Evolutionary conservation across 2,329 filamentous ascomycete genomes (phyloP), one percentile per base, ranked within the genome.

Genomic region (Allantophomopsis cytisporea): DNA sequence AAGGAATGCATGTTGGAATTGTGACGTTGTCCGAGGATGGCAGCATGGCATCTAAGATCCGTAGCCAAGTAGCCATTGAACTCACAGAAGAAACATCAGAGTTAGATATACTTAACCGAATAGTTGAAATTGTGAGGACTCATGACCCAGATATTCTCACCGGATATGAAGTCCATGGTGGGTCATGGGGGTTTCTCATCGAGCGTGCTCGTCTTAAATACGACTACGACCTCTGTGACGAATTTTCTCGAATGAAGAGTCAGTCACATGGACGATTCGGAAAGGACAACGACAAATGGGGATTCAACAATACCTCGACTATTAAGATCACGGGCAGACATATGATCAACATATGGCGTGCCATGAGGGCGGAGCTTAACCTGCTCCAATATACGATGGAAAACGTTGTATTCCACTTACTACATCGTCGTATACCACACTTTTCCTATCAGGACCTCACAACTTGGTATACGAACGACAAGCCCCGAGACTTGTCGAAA

Each of bases 301-400:
- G 88, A 0, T 94, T 94, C 63, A 91, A 86, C 45, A 87, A 88
- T 39, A 93, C 88, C 0, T 94, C 87, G 2, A 89, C 85, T 2
- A 87, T 96, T 48, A 78, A 79, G 41, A 75, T 98, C n/a, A 95
- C 88, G 0, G 91, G 91, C 5, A 73, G 91, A 44, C 89, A 96
- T 55, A 86, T 94, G 69, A 88, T 98, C 63, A 96, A 96, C 50
- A 83, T 96, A 35, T 96, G 91, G 87, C 75, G 89, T 50, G 87
- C 88, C 1, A 95, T 98, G 88, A 75, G 86, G 42, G 76, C 80
- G n/a, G 89, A 95, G 59, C 62, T 98, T 20, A 93, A 88, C 49
- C 64, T 98, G 20, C 69, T 94, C 10, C 88, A 95, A 54, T 96
- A 98, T 54, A 94, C 84, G 0, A 83, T 96, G 76, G 91, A 96